These are phyloP conservation scores for Mariannaea sp. DNA, from an alignment of 2,329 filamentous ascomycete genomes.

Conservation along the genomic window DNA sequence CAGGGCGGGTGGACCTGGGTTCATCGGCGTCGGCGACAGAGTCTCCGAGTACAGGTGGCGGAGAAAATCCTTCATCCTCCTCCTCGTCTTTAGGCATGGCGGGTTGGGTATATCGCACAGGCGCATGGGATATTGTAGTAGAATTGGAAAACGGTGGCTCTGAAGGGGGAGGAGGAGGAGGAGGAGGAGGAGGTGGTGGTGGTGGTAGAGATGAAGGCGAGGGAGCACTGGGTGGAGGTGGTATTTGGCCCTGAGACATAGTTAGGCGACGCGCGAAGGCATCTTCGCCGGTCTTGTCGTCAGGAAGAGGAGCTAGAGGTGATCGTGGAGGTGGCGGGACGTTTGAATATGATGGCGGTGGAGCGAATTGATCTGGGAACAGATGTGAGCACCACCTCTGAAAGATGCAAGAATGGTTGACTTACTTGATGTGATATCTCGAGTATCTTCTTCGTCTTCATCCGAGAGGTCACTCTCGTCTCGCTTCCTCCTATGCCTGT, in stretches of 20 bases:
- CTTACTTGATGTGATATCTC: constrained; percentile 43
- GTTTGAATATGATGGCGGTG: constrained; percentile 60
- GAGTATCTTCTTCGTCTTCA: constrained; percentile 45
- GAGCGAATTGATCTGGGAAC: constrained; percentile 61
- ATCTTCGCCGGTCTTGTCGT: constrained; percentile 71
- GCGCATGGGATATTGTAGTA: constrained; percentile 76
- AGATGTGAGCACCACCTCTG: constrained; percentile 26
- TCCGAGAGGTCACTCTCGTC: constrained; percentile 47
- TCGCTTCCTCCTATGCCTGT: constrained; percentile 65
- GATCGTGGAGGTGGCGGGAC: constrained; percentile 60
- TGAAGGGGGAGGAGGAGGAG: not conserved
- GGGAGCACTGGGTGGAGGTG: constrained; percentile 29
- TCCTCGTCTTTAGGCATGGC: constrained; percentile 39
- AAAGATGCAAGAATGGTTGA: not conserved
- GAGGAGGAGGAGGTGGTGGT: not conserved
- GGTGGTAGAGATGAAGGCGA: not conserved
- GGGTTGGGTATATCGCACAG: constrained; percentile 68
- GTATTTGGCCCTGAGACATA: constrained; percentile 53
- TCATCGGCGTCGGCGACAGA: constrained; percentile 48
- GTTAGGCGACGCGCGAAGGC: constrained; percentile 68
- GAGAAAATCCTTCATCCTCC: constrained; percentile 49
- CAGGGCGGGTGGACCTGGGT: constrained; percentile 68
- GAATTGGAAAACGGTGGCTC: constrained; percentile 44
- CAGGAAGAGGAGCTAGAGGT: constrained; percentile 52
- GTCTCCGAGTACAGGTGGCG: constrained; percentile 54